phyloP scores from a whole-genome alignment of 768 basidiomycete genomes.

The Auriscalpium microsporum region DNA sequence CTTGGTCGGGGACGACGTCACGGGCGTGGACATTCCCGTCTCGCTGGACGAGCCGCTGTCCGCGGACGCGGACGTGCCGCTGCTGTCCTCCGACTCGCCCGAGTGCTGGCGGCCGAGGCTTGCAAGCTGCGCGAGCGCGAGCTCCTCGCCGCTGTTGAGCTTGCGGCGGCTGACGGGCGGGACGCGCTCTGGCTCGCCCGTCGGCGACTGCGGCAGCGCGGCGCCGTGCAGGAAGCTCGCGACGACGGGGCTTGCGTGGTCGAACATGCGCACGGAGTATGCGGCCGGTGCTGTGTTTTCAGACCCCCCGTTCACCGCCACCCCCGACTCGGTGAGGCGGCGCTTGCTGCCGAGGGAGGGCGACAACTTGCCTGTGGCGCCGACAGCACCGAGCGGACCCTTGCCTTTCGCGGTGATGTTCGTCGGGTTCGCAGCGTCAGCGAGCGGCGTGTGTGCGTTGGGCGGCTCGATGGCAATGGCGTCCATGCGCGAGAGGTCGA shows the following conservation, averaged over 20 bases:
- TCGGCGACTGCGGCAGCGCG: constrained; percentile 18
- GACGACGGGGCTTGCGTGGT: constrained; percentile 46
- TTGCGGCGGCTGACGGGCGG: constrained; percentile 19
- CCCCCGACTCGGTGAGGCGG: constrained; percentile 29
- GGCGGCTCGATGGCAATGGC: constrained; percentile 65
- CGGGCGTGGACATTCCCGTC: constrained; percentile 8
- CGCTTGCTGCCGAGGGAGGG: background rate
- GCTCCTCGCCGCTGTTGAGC: constrained; percentile 1
- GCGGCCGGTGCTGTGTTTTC: background rate
- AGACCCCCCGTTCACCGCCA: constrained; percentile 42
- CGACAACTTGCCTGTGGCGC: constrained; percentile 6
- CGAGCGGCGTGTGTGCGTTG: constrained; percentile 48
- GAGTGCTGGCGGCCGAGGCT: background rate
- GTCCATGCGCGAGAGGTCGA: constrained; percentile 66
- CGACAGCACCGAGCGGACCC: constrained; percentile 49
- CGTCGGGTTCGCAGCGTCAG: constrained; percentile 21
- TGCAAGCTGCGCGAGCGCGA: background rate
- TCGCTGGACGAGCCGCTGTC: background rate
- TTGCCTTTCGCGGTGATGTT: constrained; percentile 29
- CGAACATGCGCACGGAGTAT: constrained; percentile 27
- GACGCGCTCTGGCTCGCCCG: constrained; percentile 20
- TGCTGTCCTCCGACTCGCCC: background rate
- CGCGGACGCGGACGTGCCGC: background rate
- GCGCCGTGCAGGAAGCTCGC: constrained; percentile 40
- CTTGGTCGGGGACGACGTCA: constrained; percentile 8